Base-by-base conservation (phyloP, 306 rosid species). In the Lotus japonicus region DNA sequence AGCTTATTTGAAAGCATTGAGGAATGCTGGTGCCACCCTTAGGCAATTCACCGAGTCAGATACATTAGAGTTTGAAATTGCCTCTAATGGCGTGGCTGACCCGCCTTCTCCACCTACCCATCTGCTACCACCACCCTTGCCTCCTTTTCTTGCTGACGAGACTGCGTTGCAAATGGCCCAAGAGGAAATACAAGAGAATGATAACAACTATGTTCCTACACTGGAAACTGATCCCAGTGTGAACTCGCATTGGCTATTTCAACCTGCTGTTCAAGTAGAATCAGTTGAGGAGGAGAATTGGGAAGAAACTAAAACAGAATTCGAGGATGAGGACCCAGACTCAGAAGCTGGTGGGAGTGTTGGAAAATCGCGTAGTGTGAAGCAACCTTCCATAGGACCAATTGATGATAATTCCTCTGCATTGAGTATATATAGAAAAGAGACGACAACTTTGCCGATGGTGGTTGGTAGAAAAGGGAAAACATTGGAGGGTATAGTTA, bases 21-120 rank as follows among this genome's bases (percentile, higher is more conserved):
- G 77, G 77, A 87, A 88, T 66, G 87, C 89, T 7, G 99, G 99
- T 33, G 83, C 76, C 1, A 85, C 99, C 15, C 97, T 94, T 45
- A 69, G 95, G 70, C 99, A 94, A 59, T 87, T 94, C 75, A 88
- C 96, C 0, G 99, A 94, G 35, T 87, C 97, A 0, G 99, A 88
- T 49, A 71, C 79, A 3, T 75, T 94, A 62, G 97, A 94, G 64
- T 76, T 85, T 11, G 99, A 94, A 58, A 81, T 53, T 72, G 52
- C 64, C 39, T 49, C 72, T 26, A 71, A 76, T 54, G 86, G 60
- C 71, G 19, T 82, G 65, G 78, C 70, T 3, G 76, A 58, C 26
- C 88, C 90, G 19, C 72, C 89, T 15, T 86, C 96, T 17, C 89
- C 94, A 1, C 80, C 81, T 1, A 79, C 79, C 12, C 76, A 71